Percentiles rank a stretch among this genome's conserved stretches.
These are phyloP conservation scores for Schoenoplectus triqueter DNA, from an alignment of 202 grass and related monocot genomes.

Conservation along the genomic window DNA sequence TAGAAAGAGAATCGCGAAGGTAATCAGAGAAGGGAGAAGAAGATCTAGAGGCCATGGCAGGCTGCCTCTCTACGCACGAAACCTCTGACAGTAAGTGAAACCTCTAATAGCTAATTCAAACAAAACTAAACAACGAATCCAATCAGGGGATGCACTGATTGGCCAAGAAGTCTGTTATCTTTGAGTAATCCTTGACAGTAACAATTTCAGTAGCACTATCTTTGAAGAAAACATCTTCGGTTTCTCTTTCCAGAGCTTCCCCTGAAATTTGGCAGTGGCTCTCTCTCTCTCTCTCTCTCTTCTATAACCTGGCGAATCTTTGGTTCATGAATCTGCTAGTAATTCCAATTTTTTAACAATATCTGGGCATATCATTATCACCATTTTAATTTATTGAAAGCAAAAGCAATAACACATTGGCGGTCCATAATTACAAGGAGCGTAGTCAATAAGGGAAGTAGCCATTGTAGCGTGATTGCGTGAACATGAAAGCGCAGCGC, in stretches of 20 bases:
- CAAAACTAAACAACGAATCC: neutral
- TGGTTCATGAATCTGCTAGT: neutral
- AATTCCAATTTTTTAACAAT: neutral
- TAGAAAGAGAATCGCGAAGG: conserved; percentile 33
- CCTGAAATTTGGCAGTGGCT: neutral
- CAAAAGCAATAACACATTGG: conserved; percentile 11
- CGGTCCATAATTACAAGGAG: neutral
- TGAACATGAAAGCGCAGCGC: conserved; percentile 22
- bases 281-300: conserved; percentile 12
- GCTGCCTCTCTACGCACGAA: neutral
- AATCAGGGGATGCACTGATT: conserved; percentile 21
- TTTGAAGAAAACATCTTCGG: neutral
- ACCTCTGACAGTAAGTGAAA: neutral
- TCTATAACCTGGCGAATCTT: neutral
- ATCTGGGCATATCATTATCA: neutral
- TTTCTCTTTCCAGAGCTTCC: neutral
- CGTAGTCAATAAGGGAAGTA: conserved; percentile 20
- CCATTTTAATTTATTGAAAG: conserved; percentile 11
- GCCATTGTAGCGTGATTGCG: neutral
- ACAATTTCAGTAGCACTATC: neutral
- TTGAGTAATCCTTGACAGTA: neutral
- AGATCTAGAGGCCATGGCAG: conserved; percentile 25
- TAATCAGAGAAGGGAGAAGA: conserved; percentile 25
- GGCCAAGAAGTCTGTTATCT: neutral
- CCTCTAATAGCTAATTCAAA: conserved; percentile 2